Evolutionary conservation across 2,329 filamentous ascomycete genomes (phyloP).

Genomic region (Chrysosporium queenslandicum): DNA sequence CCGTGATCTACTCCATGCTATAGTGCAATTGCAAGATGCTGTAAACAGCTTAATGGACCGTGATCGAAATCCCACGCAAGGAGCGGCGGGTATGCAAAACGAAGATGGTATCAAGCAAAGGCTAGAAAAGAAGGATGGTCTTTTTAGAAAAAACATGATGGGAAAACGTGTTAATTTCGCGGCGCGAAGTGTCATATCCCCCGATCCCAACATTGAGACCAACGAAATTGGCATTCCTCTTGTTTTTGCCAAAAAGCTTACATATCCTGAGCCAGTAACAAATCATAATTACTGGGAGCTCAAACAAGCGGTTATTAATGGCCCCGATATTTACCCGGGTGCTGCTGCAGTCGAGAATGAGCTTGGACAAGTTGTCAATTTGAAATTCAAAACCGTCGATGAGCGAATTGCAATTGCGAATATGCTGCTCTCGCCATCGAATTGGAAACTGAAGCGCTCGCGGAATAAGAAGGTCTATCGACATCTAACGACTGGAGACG

Average conservation of each 20-base stretch:
- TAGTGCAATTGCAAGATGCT: conserved; percentile 72
- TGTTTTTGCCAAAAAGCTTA: conserved; percentile 94
- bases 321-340: conserved; percentile 85
- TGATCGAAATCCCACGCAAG: conserved; percentile 72
- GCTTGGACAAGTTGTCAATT: conserved; percentile 78
- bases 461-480: conserved; percentile 94
- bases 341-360: conserved; percentile 93
- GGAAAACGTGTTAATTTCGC: conserved; percentile 99
- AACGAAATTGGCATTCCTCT: conserved; percentile 97
- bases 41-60: conserved; percentile 91
- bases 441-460: conserved; percentile 60
- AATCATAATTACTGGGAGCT: conserved; percentile 94
- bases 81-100: conserved; percentile 63
- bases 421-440: conserved; percentile 78
- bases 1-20: conserved; percentile 67
- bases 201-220: conserved; percentile 96
- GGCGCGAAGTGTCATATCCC: conserved; percentile 93
- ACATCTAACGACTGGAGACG: conserved; percentile 90
- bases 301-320: conserved; percentile 93
- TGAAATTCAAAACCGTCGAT: conserved; percentile 77
- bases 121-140: conserved; percentile 94
- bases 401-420: conserved; percentile 86
- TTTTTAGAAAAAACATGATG: conserved; percentile 99
- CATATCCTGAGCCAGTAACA: conserved; percentile 93
- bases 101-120: conserved; percentile 96